Evolutionary conservation across 1,139 yeast genomes (phyloP).

Genomic region (Geotrichum bryndzae): DNA sequence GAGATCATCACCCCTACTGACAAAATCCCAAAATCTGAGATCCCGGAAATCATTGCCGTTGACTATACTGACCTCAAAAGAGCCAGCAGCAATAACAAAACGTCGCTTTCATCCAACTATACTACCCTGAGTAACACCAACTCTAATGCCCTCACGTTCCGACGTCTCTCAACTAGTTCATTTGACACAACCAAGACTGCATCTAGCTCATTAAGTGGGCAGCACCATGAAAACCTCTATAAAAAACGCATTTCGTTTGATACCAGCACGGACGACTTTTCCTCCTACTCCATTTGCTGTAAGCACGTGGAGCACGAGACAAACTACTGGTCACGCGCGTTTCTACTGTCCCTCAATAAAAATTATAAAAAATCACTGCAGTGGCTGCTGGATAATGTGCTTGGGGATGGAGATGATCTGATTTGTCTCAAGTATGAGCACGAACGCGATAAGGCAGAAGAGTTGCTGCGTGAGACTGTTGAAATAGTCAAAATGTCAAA

Average conservation of each 20-base stretch:
- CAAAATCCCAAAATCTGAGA: background rate
- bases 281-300: constrained; percentile 27
- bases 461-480: constrained; percentile 21
- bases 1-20: background rate
- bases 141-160: constrained; percentile 10
- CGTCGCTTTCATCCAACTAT: constrained; percentile 1
- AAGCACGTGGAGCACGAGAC: constrained; percentile 23
- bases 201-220: background rate
- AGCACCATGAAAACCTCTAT: background rate
- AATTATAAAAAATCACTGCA: constrained; percentile 23
- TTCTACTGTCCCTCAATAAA: constrained; percentile 18
- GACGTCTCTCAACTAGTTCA: constrained; percentile 4
- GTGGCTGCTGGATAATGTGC: constrained; percentile 25
- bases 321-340: constrained; percentile 25
- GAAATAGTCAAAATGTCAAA: constrained; percentile 18
- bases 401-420: constrained; percentile 30
- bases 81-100: background rate
- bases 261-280: constrained; percentile 18
- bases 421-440: constrained; percentile 23
- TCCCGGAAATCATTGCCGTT: background rate
- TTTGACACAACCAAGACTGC: constrained; percentile 5
- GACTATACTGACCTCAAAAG: background rate
- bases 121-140: constrained; percentile 12
- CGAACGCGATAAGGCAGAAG: constrained; percentile 22
- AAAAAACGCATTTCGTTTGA: constrained; percentile 5